Conservation (phyloP, 129 eudicot species). For the Mikania micrantha region DNA sequence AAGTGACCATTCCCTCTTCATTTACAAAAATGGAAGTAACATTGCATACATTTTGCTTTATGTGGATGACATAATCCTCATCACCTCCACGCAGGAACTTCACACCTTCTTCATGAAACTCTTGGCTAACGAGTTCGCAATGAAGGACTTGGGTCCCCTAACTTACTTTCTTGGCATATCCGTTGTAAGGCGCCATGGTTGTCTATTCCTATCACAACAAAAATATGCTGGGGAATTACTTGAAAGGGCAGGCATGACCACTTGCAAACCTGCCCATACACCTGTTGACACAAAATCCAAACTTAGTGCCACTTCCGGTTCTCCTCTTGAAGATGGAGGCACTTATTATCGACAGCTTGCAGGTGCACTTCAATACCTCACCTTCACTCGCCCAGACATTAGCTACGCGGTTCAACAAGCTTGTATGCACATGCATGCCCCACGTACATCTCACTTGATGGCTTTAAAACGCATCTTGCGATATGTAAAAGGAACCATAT, state of each 20-base stretch:
- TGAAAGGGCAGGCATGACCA: background rate
- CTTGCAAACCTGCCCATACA: background rate
- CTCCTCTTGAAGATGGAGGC: background rate
- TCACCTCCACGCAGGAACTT: background rate
- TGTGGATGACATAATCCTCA: background rate
- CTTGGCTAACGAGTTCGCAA: background rate
- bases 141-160: background rate
- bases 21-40: background rate
- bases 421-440: background rate
- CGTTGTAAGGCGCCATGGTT: background rate
- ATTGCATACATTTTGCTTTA: background rate
- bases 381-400: background rate
- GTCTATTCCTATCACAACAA: background rate
- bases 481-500: background rate
- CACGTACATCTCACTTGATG: background rate
- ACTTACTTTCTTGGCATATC: background rate
- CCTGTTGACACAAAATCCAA: background rate
- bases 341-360: background rate
- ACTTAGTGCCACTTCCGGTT: background rate
- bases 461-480: background rate
- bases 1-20: background rate
- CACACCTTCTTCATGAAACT: background rate
- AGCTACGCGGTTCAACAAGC: background rate
- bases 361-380: background rate
- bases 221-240: background rate